Base-by-base conservation (phyloP, 768 basidiomycete genomes). In the Suillus plorans region DNA sequence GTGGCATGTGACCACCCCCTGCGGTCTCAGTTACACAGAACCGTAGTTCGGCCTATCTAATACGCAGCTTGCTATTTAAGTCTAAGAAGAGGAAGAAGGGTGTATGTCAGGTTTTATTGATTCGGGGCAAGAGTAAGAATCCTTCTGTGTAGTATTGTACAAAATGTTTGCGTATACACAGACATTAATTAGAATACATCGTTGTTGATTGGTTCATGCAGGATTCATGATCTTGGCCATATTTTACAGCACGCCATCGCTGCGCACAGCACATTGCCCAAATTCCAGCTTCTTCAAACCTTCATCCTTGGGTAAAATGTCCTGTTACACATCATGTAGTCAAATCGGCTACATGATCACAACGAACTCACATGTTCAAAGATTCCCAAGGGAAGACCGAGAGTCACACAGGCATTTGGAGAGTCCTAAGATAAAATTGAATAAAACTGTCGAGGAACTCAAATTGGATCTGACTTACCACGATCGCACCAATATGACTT, bases 391-490 rank as follows among this genome's bases (percentile, higher is more conserved):
- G 91, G 91, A 2, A 93, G 80, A 0, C 83, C 90, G 25, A 93
- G 76, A 0, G 89, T 91, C 6, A 91, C 89, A 68, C 89, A 90
- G 2, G 90, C 90, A 68, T 92, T 92, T 2, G 90, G 90, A 5
- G 88, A 89, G 73, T 90, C 89, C 87, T 88, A 60, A 65, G 49
- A 8, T 39, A 20, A 57, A 63, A 45, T 5, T 31, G 9, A 28
- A 39, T 18, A 10, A 2, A 14, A 31, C 5, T 9, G 25, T 55
- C n/a, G 31, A 12, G 42, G 8, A 64, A 57, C 3, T 64, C 57
- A 50, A 41, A 25, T 12, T 34, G 36, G 14, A 16, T 31, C 14
- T 4, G 8, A 78, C 84, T 57, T 74, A 88, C 88, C 52, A 91
- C 90, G 37, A 91, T 66, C 25, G 88, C 87, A n/a, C 85, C 88